A percentile compares a stretch with the other conserved stretches of the same genome.
phyloP scores from a whole-genome alignment of 177 flowering plant genomes.

The Vitis hybrid region DNA sequence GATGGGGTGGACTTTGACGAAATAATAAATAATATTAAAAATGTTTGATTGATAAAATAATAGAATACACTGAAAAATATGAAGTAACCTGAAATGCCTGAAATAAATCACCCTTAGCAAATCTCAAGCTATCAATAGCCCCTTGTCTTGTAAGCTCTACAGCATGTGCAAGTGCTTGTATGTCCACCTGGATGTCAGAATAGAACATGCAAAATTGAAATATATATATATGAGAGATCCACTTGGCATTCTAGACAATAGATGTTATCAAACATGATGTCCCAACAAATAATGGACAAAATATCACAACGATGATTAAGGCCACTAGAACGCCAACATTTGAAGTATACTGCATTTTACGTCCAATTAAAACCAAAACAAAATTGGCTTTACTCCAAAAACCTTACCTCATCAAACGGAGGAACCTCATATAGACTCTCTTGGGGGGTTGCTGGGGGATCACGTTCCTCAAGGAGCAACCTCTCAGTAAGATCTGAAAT shows the following conservation, averaged over 20 bases:
- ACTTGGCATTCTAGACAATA: background rate
- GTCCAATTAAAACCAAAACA: background rate
- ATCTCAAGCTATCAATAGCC: constrained; percentile 89
- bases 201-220: constrained; percentile 2
- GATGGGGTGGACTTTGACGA: too few species aligned
- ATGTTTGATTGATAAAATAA: background rate
- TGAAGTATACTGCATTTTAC: background rate
- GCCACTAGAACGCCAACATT: background rate
- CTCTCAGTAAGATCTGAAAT: constrained; percentile 86
- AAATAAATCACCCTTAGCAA: constrained; percentile 82
- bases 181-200: constrained; percentile 67
- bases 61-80: background rate
- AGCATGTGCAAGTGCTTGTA: constrained; percentile 99
- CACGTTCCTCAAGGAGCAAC: constrained; percentile 89
- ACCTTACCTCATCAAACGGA: constrained; percentile 95
- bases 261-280: background rate
- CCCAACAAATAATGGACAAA: background rate
- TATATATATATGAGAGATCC: background rate
- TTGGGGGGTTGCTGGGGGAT: constrained; percentile 73
- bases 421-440: constrained; percentile 79
- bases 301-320: background rate
- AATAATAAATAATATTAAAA: too few species aligned
- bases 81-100: constrained; percentile 85
- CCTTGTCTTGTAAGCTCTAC: constrained; percentile 98
- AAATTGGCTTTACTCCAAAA: constrained; percentile 3